Evolutionary conservation across 2,329 filamentous ascomycete genomes (phyloP), one percentile per base, ranked within the genome.

Genomic region (Metarhizium sp.): DNA sequence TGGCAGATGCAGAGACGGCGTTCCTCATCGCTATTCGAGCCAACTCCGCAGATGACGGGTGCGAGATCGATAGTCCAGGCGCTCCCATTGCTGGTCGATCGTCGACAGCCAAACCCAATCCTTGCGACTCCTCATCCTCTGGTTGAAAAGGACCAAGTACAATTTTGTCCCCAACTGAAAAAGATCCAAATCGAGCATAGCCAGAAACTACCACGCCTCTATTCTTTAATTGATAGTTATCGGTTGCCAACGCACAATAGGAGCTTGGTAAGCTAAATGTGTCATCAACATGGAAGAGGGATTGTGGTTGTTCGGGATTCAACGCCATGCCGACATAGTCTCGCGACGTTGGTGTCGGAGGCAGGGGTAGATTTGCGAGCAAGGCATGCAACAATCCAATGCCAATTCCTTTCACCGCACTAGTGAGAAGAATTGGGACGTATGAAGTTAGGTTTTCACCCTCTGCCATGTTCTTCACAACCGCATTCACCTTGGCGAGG

Each of bases 271-370:
- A 80, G 56, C 81, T 88, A 68, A 95, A 97, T 1, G 91, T 84
- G 62, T 96, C 92, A 66, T 97, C 92, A 29, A 97, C 81, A 65
- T 96, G 88, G 64, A 97, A 97, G 2, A 96, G 73, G 38, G 81
- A 81, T 4, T 75, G 74, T 2, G 84, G 81, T 55, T 81, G 78
- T 57, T 84, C 77, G 0, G 82, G 81, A 56, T 84, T 83, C 53
- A 83, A 65, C 2, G 74, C 74, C 46, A 73, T 73, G 1, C 79
- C 78, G n/a, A 78, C 71, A 58, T 77, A 81, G 60, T 84, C 80
- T 51, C 74, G 73, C 1, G 78, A 66, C 2, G 78, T 80, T 7
- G 79, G 78, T 0, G 69, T 63, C 2, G 77, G 72, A 6, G 86
- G 86, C 25, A 92, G 76, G 0, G 92, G 92, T 45, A 99, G 75